Evolutionary conservation across 1,284 basidiomycete genomes (phyloP).

Genomic region (Tetrapyrgos nigripes): DNA sequence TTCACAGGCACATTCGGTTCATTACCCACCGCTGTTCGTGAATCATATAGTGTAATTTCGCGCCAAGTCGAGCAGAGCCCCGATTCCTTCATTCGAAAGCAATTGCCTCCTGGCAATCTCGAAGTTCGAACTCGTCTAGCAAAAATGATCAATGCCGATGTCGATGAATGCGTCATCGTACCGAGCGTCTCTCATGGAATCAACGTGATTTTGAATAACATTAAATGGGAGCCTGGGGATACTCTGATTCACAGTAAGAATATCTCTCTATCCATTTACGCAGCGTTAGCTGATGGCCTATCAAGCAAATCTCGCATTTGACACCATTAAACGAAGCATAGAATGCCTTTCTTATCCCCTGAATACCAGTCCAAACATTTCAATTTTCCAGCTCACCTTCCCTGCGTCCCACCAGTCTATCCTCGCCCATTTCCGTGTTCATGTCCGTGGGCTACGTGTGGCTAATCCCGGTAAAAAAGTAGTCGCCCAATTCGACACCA

Average conservation of each 20-base stretch:
- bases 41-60: slow-evolving; percentile 51
- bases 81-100: slow-evolving; percentile 64
- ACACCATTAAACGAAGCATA: slow-evolving; percentile 60
- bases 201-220: slow-evolving; percentile 69
- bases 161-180: slow-evolving; percentile 72
- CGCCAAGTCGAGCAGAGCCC: slow-evolving; percentile 63
- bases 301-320: slow-evolving; percentile 73
- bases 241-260: slow-evolving; percentile 50
- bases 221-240: slow-evolving; percentile 55
- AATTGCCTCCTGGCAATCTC: slow-evolving; percentile 45
- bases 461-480: slow-evolving; percentile 46
- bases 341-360: slow-evolving; percentile 66
- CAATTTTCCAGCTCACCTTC: slow-evolving; percentile 29
- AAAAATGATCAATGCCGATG: slow-evolving; percentile 47
- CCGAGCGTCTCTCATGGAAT: slow-evolving; percentile 72
- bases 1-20: slow-evolving; percentile 75
- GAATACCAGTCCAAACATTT: slow-evolving; percentile 30
- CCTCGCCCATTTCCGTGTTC: slow-evolving; percentile 56
- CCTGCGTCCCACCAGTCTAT: slow-evolving; percentile 71
- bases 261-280: not conserved
- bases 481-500: slow-evolving; percentile 79
- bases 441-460: slow-evolving; percentile 29
- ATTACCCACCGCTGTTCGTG: slow-evolving; percentile 64
- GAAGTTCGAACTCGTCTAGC: slow-evolving; percentile 60
- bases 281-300: not conserved